Base-by-base conservation (phyloP, 2,329 filamentous ascomycete genomes). In the Botrytis deweyae region DNA sequence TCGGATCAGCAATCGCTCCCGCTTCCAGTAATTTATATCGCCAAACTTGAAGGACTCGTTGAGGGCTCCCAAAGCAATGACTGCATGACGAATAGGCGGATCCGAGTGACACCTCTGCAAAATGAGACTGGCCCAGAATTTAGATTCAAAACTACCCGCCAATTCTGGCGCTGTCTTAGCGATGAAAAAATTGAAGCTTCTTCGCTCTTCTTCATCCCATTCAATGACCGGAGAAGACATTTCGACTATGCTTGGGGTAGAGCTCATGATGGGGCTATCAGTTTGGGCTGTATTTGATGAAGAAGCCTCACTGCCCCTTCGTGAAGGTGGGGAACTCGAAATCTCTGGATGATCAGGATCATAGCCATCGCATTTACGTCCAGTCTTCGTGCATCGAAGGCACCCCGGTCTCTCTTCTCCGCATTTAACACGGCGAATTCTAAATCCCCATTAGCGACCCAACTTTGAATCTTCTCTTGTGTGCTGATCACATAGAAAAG, bases 331-430 rank as follows among this genome's bases (percentile, higher is more conserved):
- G 14, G 16, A 3, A n/a, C 25, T 72, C 29, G 58, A 55, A 4
- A 38, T 65, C 42, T 59, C 70, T 33, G 40, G 29, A 1, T 29
- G 36, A 18, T 70, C n/a, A 25, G 9, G 29, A 38, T 74, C 76
- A 74, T 80, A 80, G 25, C 79, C 79, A 75, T 80, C 79, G 64
- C 79, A 80, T 59, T 77, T 79, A 22, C 79, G 74, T 25, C 79
- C 77, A 22, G 78, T 80, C 4, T 75, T 77, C 9, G 75, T 79
- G 73, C 79, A 80, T 72, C 77, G 75, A 66, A 76, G 76, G 59
- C 79, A 80, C 38, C 76, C 75, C 4, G 80, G 80, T 66, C 76
- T 79, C 42, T 78, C 76, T 73, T 80, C 79, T 36, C 78, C 79
- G 55, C 79, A 81, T 63, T 80, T 80, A 5, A 81, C 77, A 73